These are phyloP conservation scores for Gossypium sturtianum DNA, from an alignment of 345 rosid species.

Conservation along the genomic window DNA sequence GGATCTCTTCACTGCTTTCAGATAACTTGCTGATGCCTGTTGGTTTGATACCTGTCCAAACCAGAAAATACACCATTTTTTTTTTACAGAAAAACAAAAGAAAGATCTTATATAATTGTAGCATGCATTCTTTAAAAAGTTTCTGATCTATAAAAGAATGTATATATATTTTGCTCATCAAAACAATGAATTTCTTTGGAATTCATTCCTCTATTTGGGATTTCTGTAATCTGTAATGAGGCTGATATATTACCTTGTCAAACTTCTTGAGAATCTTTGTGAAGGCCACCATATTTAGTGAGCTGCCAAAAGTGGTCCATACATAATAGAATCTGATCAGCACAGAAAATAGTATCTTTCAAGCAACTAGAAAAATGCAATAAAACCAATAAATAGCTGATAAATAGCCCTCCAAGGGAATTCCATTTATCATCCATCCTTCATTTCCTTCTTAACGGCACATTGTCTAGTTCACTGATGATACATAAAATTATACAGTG, in stretches of 20 bases:
- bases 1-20: conserved; percentile 78
- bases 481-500: too few relatives aligned
- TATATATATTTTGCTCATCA: background rate
- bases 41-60: conserved; percentile 68
- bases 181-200: background rate
- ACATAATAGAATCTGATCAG: conserved; percentile 8
- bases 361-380: background rate
- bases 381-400: background rate
- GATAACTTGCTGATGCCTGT: conserved; percentile 74
- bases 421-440: background rate
- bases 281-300: conserved; percentile 82
- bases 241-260: conserved; percentile 60
- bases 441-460: background rate
- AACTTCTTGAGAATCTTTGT: conserved; percentile 89
- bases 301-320: conserved; percentile 42
- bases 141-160: background rate
- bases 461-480: too few relatives aligned
- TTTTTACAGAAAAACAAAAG: background rate
- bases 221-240: background rate
- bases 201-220: background rate
- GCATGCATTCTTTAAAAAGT: background rate
- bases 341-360: background rate
- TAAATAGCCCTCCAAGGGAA: background rate
- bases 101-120: background rate
- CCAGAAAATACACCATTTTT: background rate